Evolutionary conservation across 768 basidiomycete genomes (phyloP).

Genomic region (Obba rivulosa): DNA sequence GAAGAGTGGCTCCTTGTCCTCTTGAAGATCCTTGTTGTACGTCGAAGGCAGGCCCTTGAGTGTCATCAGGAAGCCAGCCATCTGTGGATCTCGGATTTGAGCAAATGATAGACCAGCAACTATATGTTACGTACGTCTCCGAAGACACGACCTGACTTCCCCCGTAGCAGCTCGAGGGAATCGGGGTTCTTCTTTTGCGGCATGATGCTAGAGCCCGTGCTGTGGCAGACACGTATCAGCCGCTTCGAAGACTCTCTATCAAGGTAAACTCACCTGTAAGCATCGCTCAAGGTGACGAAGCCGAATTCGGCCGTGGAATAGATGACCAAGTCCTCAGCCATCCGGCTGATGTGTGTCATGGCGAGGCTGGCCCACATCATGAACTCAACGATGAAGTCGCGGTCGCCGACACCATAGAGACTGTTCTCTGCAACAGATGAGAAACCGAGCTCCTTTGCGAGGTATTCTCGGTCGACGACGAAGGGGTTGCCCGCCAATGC

Average conservation of each 20-base stretch:
- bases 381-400: slow-evolving; percentile 97
- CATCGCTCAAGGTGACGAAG: slow-evolving; percentile 93
- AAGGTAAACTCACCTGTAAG: slow-evolving; percentile 68
- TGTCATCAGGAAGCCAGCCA: slow-evolving; percentile 97
- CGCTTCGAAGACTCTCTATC: too few relatives aligned
- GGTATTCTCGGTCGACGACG: slow-evolving; percentile 86
- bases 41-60: slow-evolving; percentile 96
- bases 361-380: slow-evolving; percentile 92
- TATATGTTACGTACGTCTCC: slow-evolving; percentile 63
- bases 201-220: slow-evolving; percentile 99
- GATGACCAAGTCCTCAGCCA: slow-evolving; percentile 95
- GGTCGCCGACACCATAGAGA: slow-evolving; percentile 93
- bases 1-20: slow-evolving; percentile 97
- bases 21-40: slow-evolving; percentile 99
- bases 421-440: slow-evolving; percentile 89
- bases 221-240: slow-evolving; percentile 26
- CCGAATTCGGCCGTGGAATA: slow-evolving; percentile 98
- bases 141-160: slow-evolving; percentile 92
- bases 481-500: slow-evolving; percentile 98
- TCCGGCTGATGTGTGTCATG: slow-evolving; percentile 89
- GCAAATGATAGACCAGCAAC: neutral
- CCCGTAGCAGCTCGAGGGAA: slow-evolving; percentile 90
- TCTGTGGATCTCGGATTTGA: slow-evolving; percentile 39
- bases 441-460: slow-evolving; percentile 89
- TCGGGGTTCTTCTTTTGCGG: slow-evolving; percentile 99